Percentiles rank a stretch among this genome's conserved stretches.
phyloP scores from a whole-genome alignment of 768 basidiomycete species.

The Fistulinella prunicolor region DNA sequence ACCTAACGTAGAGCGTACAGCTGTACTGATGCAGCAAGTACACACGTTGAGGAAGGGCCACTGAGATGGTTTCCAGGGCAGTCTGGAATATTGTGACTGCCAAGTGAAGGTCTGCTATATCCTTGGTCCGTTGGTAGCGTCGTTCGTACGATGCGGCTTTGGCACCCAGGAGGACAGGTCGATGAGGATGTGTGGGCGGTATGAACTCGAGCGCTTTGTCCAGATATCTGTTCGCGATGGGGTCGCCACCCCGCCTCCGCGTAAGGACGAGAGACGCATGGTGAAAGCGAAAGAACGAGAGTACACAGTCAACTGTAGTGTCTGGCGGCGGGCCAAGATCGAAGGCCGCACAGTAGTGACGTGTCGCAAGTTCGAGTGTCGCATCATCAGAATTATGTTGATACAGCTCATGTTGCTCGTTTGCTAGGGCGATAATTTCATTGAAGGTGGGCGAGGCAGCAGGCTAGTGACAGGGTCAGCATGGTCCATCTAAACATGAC shows the following conservation, averaged over 20 bases:
- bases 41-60: constrained; percentile 10
- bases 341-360: constrained; percentile 16
- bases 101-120: constrained; percentile 14
- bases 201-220: constrained; percentile 8
- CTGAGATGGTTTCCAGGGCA: constrained; percentile 5
- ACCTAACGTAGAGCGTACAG: constrained; percentile 13
- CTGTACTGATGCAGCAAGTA: constrained; percentile 19
- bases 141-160: constrained; percentile 10
- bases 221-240: constrained; percentile 2
- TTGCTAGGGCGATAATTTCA: constrained; percentile 8
- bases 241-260: not conserved
- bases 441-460: constrained; percentile 25
- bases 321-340: constrained; percentile 12
- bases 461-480: constrained; percentile 1
- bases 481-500: not conserved
- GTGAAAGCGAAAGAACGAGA: constrained; percentile 12
- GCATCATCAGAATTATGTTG: not conserved
- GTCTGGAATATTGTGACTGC: constrained; percentile 3
- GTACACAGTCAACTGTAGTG: constrained; percentile 1
- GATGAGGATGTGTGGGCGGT: constrained; percentile 6
- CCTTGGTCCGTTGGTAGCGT: constrained; percentile 12
- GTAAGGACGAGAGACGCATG: not conserved
- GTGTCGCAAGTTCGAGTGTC: constrained; percentile 9
- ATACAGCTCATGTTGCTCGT: constrained; percentile 9
- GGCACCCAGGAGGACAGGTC: constrained; percentile 7